phyloP scores from a whole-genome alignment of 163 green algal genomes.

The Chlorella variabilis region DNA sequence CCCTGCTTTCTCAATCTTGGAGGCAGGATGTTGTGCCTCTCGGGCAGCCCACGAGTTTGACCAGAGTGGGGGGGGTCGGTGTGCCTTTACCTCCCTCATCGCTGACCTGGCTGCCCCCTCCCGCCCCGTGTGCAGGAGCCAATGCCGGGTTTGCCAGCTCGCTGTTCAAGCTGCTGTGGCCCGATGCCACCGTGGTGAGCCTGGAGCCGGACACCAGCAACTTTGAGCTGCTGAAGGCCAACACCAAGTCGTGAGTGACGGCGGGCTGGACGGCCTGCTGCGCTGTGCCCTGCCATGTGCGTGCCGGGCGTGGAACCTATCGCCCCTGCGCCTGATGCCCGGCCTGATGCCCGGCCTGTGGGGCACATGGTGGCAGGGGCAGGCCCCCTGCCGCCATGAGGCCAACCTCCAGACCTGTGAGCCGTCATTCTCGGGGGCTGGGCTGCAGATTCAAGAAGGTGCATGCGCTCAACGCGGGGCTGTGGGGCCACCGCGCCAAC shows the following conservation, averaged over 20 bases:
- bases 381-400: no score
- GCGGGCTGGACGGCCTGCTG: not conserved
- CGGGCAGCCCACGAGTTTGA: no score
- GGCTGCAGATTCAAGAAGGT: slow-evolving; percentile 20
- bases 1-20: not conserved
- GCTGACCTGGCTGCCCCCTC: no score
- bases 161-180: slow-evolving; percentile 35
- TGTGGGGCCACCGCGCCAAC: slow-evolving; percentile 32
- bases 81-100: no score
- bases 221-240: slow-evolving; percentile 21
- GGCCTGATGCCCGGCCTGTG: no score
- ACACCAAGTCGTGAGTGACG: slow-evolving; percentile 5
- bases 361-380: no score
- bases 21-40: no score
- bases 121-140: slow-evolving; percentile 11
- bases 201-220: slow-evolving; percentile 32
- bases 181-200: slow-evolving; percentile 24
- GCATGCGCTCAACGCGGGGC: slow-evolving; percentile 32
- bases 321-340: not conserved
- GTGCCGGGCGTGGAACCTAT: no score
- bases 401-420: no score
- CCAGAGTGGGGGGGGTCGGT: no score
- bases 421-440: no score
- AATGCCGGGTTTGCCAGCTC: slow-evolving; percentile 32
- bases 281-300: not conserved